Conservation (phyloP, 108 stramenopile species). For the Pseudonitzschia multistriata region DNA sequence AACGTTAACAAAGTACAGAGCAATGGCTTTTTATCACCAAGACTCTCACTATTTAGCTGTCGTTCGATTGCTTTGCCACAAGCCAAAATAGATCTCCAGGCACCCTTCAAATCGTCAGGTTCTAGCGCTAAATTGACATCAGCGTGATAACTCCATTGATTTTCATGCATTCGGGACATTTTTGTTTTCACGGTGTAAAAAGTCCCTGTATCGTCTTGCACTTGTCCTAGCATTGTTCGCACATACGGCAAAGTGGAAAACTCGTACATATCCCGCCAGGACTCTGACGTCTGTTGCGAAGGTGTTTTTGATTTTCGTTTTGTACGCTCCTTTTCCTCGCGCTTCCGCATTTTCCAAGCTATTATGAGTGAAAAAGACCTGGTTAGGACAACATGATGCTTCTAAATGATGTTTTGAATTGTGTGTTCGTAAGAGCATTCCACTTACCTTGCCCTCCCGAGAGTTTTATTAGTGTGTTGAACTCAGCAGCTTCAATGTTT, state of each 20-base stretch:
- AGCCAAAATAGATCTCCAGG: constrained; percentile 35
- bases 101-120: constrained; percentile 29
- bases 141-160: not conserved
- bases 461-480: constrained; percentile 12
- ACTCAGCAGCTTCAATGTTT: constrained; percentile 25
- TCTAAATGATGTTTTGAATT: not conserved
- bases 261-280: constrained; percentile 23
- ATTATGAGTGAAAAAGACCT: not conserved
- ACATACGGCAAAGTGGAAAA: not conserved
- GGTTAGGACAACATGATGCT: not conserved
- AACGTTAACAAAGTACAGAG: constrained; percentile 23
- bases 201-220: constrained; percentile 11
- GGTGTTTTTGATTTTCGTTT: constrained; percentile 9
- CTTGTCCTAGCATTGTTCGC: constrained; percentile 11
- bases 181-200: not conserved
- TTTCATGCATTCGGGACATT: not conserved
- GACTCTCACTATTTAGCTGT: constrained; percentile 13
- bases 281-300: constrained; percentile 11
- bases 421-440: not conserved
- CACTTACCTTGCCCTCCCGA: constrained; percentile 25
- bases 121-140: constrained; percentile 8
- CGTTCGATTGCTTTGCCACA: constrained; percentile 32
- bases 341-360: constrained; percentile 15
- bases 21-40: constrained; percentile 10
- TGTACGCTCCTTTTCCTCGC: constrained; percentile 4